Conservation (phyloP, 257 asterid genomes). For the Solanum rostratum region DNA sequence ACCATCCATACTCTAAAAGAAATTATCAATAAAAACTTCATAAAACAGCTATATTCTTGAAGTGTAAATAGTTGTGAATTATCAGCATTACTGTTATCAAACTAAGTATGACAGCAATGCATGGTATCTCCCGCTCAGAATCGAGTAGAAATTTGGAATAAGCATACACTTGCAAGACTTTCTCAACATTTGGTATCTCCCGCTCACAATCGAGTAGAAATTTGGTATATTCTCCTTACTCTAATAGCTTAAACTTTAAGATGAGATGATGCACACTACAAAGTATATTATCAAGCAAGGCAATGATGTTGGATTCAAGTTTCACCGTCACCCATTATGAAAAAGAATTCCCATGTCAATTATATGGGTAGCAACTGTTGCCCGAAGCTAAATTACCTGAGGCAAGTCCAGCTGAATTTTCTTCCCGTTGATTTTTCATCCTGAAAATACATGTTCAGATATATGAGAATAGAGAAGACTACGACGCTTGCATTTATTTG, state of each 20-base stretch:
- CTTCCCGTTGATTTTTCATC: constrained; percentile 61
- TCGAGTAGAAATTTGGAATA: not conserved
- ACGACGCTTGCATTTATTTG: not conserved
- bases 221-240: constrained; percentile 11
- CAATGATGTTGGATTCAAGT: not conserved
- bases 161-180: not conserved
- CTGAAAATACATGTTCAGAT: constrained; percentile 33
- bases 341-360: not conserved
- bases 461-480: not conserved
- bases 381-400: constrained; percentile 53
- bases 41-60: not conserved
- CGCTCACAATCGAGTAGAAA: not conserved
- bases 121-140: not conserved
- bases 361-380: not conserved
- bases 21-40: not conserved
- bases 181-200: not conserved
- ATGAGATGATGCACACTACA: not conserved
- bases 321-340: not conserved
- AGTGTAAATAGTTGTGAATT: not conserved
- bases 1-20: not conserved
- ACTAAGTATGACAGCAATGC: not conserved
- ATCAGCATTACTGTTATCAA: not conserved
- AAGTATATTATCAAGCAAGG: not conserved
- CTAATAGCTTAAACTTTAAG: not conserved
- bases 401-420: constrained; percentile 46